Evolutionary conservation across 768 basidiomycete species (phyloP), one percentile per base, ranked within the genome.

Genomic region (Pulveroboletus sp.): DNA sequence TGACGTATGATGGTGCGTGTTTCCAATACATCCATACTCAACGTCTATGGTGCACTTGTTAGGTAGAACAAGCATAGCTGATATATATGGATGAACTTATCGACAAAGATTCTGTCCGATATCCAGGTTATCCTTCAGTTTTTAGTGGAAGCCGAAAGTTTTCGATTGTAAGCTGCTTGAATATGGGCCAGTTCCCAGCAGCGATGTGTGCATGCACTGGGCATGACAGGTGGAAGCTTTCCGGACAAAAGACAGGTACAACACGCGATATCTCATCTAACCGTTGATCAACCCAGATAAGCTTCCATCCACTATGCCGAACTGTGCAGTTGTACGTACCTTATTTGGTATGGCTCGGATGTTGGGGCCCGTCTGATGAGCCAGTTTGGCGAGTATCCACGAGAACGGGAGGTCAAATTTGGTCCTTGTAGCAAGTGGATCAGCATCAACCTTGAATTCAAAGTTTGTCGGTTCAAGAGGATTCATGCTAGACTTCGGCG

Each of bases 351-450:
- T 26, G 5, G n/a, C 29, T 45, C 23, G 12, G 23, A 10, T 19
- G n/a, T 14, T 16, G 10, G 20, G 9, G 13, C 9, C 10, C 5
- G 11, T 22, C 34, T 23, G 11, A 16, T 22, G 55, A 51, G 22
- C 59, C 46, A 47, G 59, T 40, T 60, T 41, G 46, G n/a, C n/a
- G 4, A 20, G 46, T 7, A 16, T 30, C n/a, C 16, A 22, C 8
- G 34, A 10, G 12, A 9, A 39, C 40, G 22, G 14, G 34, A 11
- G 37, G 40, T 6, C 6, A 1, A 23, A 23, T 9, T 23, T 17
- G 9, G 30, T 2, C 10, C 26, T 30, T 20, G 49, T 43, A 23
- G 35, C 48, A 13, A 24, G 32, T 41, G 34, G 22, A 26, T 30
- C 29, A 2, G 27, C 11, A 27, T n/a, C 20, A 31, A 31, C 31